phyloP scores from a whole-genome alignment of 2,329 filamentous ascomycete species.

The Ceratocystis albifundus region DNA sequence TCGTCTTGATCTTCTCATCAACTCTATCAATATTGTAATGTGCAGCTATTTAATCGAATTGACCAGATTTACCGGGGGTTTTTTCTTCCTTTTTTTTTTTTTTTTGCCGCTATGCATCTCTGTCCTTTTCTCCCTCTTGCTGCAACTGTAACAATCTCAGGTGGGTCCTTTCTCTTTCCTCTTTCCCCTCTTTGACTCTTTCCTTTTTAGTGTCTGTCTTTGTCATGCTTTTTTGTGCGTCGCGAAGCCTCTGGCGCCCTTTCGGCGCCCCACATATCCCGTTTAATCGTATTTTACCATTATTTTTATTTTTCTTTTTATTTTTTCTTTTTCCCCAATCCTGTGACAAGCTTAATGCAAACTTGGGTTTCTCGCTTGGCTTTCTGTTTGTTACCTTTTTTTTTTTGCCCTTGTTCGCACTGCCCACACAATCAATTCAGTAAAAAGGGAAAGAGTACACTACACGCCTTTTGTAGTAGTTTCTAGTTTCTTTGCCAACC shows the following conservation, averaged over 20 bases:
- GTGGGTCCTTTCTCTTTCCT: background rate
- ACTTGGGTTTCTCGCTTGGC: constrained; percentile 2
- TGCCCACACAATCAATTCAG: background rate
- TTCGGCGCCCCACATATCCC: background rate
- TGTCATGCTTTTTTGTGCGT: constrained; percentile 4
- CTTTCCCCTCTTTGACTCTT: background rate
- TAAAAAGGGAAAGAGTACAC: no score
- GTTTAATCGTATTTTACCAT: constrained; percentile 7
- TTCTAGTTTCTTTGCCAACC: background rate
- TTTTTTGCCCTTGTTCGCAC: background rate
- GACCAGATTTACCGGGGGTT: background rate
- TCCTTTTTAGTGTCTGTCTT: background rate
- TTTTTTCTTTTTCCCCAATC: no score
- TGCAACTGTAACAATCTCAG: constrained; percentile 4
- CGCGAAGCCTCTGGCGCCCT: background rate
- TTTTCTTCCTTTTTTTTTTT: background rate
- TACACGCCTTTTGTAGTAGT: background rate
- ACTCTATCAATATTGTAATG: background rate
- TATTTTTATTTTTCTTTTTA: constrained; percentile 3
- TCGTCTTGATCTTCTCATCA: background rate
- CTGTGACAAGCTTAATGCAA: constrained; percentile 8
- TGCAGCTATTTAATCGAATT: background rate
- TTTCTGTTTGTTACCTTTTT: background rate
- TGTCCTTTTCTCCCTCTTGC: background rate
- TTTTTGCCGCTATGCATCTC: background rate